Evolutionary conservation across 2,329 filamentous ascomycete species (phyloP).

Genomic region (Fusarium falciforme): DNA sequence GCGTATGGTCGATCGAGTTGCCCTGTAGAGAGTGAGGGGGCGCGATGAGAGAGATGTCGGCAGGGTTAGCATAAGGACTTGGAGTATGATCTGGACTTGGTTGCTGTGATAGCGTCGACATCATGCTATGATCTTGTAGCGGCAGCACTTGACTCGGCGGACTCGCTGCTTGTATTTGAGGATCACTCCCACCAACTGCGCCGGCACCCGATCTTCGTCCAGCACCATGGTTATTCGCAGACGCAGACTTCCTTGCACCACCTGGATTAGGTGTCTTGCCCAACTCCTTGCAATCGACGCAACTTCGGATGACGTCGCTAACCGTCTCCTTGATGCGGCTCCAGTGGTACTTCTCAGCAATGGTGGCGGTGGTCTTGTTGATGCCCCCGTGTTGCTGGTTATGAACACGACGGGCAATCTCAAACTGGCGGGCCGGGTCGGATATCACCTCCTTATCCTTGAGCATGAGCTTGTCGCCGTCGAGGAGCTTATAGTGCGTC

Average conservation of each 20-base stretch:
- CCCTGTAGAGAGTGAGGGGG: conserved; percentile 53
- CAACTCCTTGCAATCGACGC: conserved; percentile 86
- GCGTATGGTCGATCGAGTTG: conserved; percentile 40
- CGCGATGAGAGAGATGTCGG: conserved; percentile 58
- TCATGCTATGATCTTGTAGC: conserved; percentile 45
- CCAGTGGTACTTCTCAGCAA: conserved; percentile 97
- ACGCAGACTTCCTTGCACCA: conserved; percentile 36
- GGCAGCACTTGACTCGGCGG: conserved; percentile 41
- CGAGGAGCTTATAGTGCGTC: conserved; percentile 90
- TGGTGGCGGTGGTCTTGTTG: conserved; percentile 96
- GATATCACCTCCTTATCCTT: conserved; percentile 98
- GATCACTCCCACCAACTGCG: conserved; percentile 16
- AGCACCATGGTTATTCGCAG: conserved; percentile 5
- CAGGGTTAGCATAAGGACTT: conserved; percentile 60
- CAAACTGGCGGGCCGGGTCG: conserved; percentile 89
- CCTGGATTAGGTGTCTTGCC: conserved; percentile 64
- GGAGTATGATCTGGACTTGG: conserved; percentile 41
- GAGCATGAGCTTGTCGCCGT: conserved; percentile 87
- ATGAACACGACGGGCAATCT: conserved; percentile 85
- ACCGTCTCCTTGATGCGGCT: conserved; percentile 98
- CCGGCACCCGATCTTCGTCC: conserved; percentile 13
- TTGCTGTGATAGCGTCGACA: conserved; percentile 43
- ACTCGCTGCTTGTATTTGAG: conserved; percentile 26
- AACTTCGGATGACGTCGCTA: conserved; percentile 92
- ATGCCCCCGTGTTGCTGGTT: conserved; percentile 85